A percentile compares a stretch with the other conserved stretches of the same genome.
These are phyloP conservation scores for Boletellus ananiceps DNA, from an alignment of 768 basidiomycete species.

Conservation along the genomic window DNA sequence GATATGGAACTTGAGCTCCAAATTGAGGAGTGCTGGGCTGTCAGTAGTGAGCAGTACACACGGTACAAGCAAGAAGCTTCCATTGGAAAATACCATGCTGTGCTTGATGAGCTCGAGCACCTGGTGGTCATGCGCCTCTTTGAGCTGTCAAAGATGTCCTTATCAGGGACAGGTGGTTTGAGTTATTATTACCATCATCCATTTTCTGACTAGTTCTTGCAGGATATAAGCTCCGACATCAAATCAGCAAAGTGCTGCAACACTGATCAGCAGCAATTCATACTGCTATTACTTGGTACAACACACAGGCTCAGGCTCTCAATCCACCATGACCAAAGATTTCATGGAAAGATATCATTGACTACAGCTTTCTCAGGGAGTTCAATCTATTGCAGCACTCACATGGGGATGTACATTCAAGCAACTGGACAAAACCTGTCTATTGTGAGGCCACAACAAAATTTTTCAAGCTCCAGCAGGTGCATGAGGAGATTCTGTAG, in stretches of 20 bases:
- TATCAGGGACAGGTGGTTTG: conserved; percentile 9
- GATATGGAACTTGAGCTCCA: too few relatives aligned
- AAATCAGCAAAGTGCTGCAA: conserved; percentile 30
- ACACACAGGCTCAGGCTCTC: conserved; percentile 17
- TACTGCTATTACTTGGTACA: conserved; percentile 26
- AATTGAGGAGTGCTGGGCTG: too few relatives aligned
- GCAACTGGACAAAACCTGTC: conserved; percentile 20
- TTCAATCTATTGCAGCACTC: conserved; percentile 16
- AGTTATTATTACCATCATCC: neutral
- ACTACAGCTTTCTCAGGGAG: conserved; percentile 15
- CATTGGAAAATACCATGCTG: neutral
- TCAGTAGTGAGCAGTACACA: too few relatives aligned
- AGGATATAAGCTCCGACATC: conserved; percentile 32
- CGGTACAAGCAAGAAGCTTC: neutral
- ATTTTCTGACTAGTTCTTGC: neutral
- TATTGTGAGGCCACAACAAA: conserved; percentile 18
- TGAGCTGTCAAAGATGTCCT: conserved; percentile 25
- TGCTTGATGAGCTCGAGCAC: conserved; percentile 25
- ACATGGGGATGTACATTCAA: conserved; percentile 18
- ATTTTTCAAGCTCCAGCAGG: conserved; percentile 22
- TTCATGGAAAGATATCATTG: conserved; percentile 13
- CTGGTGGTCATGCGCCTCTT: conserved; percentile 30
- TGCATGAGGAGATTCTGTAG: conserved; percentile 24
- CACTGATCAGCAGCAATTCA: conserved; percentile 23
- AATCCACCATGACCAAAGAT: conserved; percentile 14